Base-by-base conservation (phyloP, 1,139 yeast genomes). In the Arxiozyma heterogenica region DNA sequence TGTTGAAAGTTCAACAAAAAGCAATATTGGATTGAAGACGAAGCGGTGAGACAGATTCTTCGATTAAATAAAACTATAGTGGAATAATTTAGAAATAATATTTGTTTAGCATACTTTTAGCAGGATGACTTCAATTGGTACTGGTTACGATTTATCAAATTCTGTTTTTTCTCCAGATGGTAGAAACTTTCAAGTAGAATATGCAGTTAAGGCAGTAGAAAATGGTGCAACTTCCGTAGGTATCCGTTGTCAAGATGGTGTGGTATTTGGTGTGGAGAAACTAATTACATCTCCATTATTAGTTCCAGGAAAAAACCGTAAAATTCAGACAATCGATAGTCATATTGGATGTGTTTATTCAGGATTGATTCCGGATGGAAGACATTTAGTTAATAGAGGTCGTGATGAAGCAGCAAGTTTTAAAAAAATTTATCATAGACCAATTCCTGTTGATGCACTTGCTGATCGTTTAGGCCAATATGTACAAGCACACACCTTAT, bases 101-200 rank as follows among this genome's bases (percentile, higher is more conserved):
- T 27, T 27, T 27, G 30, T 34, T 34, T 34, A 34, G 39, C 15
- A 34, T 34, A 34, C 8, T 34, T 34, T 9, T 34, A n/a, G n/a
- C 21, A 25, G 22, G 42, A 64, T 64, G 94, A 87, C 97, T 49
- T 90, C 97, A 53, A 90, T 91, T 67, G 98, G 98, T 65, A 91
- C 97, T 39, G 98, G 98, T 42, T 91, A 91, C 80, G 98, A 91
- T 76, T 81, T 91, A 69, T 88, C 96, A 49, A 91, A 91, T 75
- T 85, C 95, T 75, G 95, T 90, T 57, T 86, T 86, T 67, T 73
- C 81, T 20, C 81, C 84, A 70, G 98, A 94, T 71, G 99, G 99
- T 52, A 82, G 98, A 74, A 93, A 91, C 73, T 94, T 94, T 75
- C 99, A 94, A 73, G 98, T 93, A 25, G 98, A 94, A 73, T 94